These are phyloP conservation scores for Elongisporangium anandrum DNA, from an alignment of 352 stramenopile genomes.

Conservation along the genomic window DNA sequence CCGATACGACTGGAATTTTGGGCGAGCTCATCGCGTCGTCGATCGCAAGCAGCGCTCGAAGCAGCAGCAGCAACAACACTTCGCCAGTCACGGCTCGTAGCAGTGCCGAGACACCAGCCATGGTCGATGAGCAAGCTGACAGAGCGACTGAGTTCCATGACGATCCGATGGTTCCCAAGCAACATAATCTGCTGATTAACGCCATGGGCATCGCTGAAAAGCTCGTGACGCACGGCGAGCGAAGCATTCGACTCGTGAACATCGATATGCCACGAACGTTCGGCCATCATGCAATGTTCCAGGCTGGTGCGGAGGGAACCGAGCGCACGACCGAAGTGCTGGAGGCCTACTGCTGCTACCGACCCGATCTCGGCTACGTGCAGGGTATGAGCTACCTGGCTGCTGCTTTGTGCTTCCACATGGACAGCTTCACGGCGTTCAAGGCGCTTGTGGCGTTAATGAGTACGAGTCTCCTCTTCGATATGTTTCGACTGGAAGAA, in stretches of 20 bases:
- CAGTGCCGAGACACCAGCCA: not conserved
- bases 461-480: slow-evolving; percentile 82
- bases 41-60: slow-evolving; percentile 2
- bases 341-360: slow-evolving; percentile 85
- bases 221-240: slow-evolving; percentile 72
- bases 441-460: slow-evolving; percentile 79
- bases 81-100: slow-evolving; percentile 10
- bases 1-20: slow-evolving; percentile 15
- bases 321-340: slow-evolving; percentile 75
- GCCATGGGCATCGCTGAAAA: slow-evolving; percentile 75
- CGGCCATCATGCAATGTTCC: slow-evolving; percentile 75
- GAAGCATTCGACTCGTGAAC: slow-evolving; percentile 79
- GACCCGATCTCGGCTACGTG: slow-evolving; percentile 80
- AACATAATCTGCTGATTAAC: slow-evolving; percentile 52
- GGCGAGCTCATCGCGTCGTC: slow-evolving; percentile 8
- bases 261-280: slow-evolving; percentile 86
- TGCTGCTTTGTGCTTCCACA: slow-evolving; percentile 78
- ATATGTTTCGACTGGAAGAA: slow-evolving; percentile 83
- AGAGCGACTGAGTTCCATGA: not conserved
- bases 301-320: slow-evolving; percentile 63
- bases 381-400: slow-evolving; percentile 89
- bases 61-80: slow-evolving; percentile 8
- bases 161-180: slow-evolving; percentile 3
- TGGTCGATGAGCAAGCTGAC: not conserved
- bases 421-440: slow-evolving; percentile 87